Evolutionary conservation across 352 stramenopile genomes (phyloP), one percentile per base, ranked within the genome.

Genomic region (Globisporangium canariense): DNA sequence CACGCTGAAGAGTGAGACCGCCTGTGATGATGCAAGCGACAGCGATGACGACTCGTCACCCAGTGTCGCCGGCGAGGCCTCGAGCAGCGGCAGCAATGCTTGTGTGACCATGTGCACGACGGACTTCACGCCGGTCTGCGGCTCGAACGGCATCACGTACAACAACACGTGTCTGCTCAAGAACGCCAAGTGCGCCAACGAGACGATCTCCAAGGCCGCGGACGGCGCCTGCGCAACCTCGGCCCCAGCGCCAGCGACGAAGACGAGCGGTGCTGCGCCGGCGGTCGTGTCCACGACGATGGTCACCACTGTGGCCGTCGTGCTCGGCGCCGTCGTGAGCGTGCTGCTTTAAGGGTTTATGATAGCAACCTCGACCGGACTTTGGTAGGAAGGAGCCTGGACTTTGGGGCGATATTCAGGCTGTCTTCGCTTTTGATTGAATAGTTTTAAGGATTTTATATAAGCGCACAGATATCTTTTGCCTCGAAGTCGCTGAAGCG

Each of bases 31-130:
- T 10, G 32, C 3, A 7, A 7, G 3, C 32, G 32, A 36, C 32
- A 40, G 34, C 6, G 34, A 40, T 11, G 8, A n/a, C 11, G 40
- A 20, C 0, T 46, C 40, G 40, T 16, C 40, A 6, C 1, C 40
- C 4, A 46, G 40, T n/a, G 40, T n/a, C 40, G 11, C 40, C 11
- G 16, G 40, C 40, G 40, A 46, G 11, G 40, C 40, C 40, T 46
- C 40, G 11, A n/a, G 40, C 40, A 46, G 34, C 34, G 34, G 40
- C 40, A 46, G 40, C 11, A n/a, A n/a, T n/a, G 40, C 40, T 0
- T 59, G 54, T 20, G 54, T 38, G 38, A 60, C 34, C 22, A 30
- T 41, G 22, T 56, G 50, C 50, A 56, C 50, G 50, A 56, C n/a
- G 28, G 11, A 56, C 22, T 56, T 40, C 28, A 30, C 30, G 40